Base-by-base conservation (phyloP, 108 stramenopile genomes). In the Fistulifera pelliculosa region DNA sequence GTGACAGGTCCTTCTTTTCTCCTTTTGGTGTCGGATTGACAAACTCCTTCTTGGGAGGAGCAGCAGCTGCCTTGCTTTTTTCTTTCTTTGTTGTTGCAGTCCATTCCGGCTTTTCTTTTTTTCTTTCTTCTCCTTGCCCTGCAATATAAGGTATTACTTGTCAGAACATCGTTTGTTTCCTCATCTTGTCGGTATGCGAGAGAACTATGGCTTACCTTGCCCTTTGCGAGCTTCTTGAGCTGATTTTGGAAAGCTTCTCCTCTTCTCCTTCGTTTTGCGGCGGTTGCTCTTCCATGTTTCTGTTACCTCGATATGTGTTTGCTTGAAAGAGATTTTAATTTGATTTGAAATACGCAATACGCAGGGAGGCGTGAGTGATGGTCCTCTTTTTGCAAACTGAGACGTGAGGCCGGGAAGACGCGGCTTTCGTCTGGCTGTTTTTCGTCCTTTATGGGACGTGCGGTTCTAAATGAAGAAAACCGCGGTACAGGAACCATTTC, bases 1-100 rank as follows among this genome's bases (percentile, higher is more conserved):
- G 48, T 17, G n/a, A n/a, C 48, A 92, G 47, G 50, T 92, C 86
- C 58, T 92, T 92, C 70, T 92, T 92, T 23, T 78, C 70, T 16
- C 90, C 90, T 58, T 87, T 87, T 57, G 91, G 91, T 1, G 91
- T 93, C 13, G 65, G 75, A 60, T 93, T 89, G 61, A 87, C 83
- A 58, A 83, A 93, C 24, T 57, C 71, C 51, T 38, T 52, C 47
- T 62, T 27, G 38, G 40, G n/a, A n/a, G n/a, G n/a, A n/a, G n/a
- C n/a, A 31, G 68, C 72, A 50, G 58, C 44, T 51, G 76, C 61
- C 62, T 80, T 77, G 52, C 78, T 71, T 52, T 85, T 35, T 35
- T 35, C 31, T 35, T 35, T 35, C 70, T 81, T 85, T 17, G 73
- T 74, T n/a, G 74, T 77, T n/a, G n/a, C n/a, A 0, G 72, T 77